Evolutionary conservation across 306 rosid genomes (phyloP).

Genomic region (Corylus avellana): DNA sequence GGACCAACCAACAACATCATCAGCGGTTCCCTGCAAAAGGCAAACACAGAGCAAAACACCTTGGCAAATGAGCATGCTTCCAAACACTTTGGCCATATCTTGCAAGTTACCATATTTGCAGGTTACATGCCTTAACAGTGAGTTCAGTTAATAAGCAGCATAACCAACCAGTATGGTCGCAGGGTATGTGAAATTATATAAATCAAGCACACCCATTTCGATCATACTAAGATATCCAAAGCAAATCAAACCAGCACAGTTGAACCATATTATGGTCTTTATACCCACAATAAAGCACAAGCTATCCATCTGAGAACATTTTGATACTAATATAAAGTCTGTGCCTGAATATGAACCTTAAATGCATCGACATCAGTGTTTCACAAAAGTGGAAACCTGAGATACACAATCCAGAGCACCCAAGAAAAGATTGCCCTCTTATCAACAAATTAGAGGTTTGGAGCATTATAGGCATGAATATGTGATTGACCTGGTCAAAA

Average conservation of each 20-base stretch:
- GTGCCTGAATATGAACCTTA: neutral
- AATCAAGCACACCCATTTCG: slow-evolving; percentile 11
- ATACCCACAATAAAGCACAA: neutral
- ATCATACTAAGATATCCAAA: slow-evolving; percentile 1
- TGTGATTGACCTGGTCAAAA: neutral
- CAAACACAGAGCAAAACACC: slow-evolving; percentile 30
- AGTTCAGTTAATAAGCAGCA: neutral
- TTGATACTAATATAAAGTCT: neutral
- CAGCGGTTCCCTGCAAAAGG: slow-evolving; percentile 70
- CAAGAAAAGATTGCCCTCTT: neutral
- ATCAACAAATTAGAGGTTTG: neutral
- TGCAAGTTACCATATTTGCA: slow-evolving; percentile 1
- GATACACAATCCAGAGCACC: neutral
- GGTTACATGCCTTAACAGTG: neutral
- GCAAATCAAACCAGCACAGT: neutral
- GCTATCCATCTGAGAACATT: neutral
- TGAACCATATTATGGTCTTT: neutral
- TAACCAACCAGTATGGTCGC: neutral
- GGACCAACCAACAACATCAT: slow-evolving; percentile 91
- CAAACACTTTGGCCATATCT: slow-evolving; percentile 10
- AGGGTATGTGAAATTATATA: slow-evolving; percentile 12
- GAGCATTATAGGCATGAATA: neutral
- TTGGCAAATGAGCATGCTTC: slow-evolving; percentile 24
- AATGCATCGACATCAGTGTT: neutral
- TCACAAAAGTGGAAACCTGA: neutral